A percentile compares a stretch with the other conserved stretches of the same genome.
These are phyloP conservation scores for Penicillium sp. DNA, from an alignment of 2,329 filamentous ascomycete genomes.

Conservation along the genomic window DNA sequence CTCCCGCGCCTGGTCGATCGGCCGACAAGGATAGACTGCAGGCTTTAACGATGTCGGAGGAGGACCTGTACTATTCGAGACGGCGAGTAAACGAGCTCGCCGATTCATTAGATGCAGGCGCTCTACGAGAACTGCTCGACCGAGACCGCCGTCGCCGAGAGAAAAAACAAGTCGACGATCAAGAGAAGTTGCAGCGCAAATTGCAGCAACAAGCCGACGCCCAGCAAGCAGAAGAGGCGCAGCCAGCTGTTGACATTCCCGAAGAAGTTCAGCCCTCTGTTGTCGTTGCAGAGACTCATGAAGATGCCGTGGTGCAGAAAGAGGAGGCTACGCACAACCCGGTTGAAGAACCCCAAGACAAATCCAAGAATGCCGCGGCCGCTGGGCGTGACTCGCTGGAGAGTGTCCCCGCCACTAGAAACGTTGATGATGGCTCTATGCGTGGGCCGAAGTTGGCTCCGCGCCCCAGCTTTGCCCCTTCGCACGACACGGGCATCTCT, in stretches of 20 bases:
- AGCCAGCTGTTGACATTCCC: slow-evolving; percentile 2
- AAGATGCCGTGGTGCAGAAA: slow-evolving; percentile 9
- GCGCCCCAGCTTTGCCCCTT: slow-evolving; percentile 33
- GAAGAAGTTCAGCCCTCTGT: neutral
- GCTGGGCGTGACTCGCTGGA: slow-evolving; percentile 29
- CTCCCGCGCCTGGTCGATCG: slow-evolving; percentile 47
- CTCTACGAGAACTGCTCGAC: slow-evolving; percentile 84
- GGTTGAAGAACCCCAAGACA: slow-evolving; percentile 20
- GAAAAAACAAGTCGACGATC: slow-evolving; percentile 68
- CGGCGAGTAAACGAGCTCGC: slow-evolving; percentile 68
- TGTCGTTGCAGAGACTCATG: neutral
- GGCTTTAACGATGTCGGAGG: slow-evolving; percentile 59
- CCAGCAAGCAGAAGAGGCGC: slow-evolving; percentile 55
- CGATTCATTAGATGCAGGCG: slow-evolving; percentile 79
- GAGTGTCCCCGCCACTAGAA: slow-evolving; percentile 33
- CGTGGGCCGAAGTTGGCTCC: slow-evolving; percentile 28
- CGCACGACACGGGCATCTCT: slow-evolving; percentile 36
- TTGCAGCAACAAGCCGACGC: slow-evolving; percentile 51
- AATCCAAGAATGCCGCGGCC: slow-evolving; percentile 30
- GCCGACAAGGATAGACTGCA: slow-evolving; percentile 51
- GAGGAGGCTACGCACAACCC: neutral
- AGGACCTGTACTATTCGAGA: slow-evolving; percentile 56
- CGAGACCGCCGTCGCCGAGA: slow-evolving; percentile 78
- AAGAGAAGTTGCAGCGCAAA: slow-evolving; percentile 56
- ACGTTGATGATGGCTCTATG: slow-evolving; percentile 36